A percentile compares a stretch with the other conserved stretches of the same genome.
Evolutionary conservation across 2,329 filamentous ascomycete species (phyloP).

Genomic region (Epichloe amarillans): DNA sequence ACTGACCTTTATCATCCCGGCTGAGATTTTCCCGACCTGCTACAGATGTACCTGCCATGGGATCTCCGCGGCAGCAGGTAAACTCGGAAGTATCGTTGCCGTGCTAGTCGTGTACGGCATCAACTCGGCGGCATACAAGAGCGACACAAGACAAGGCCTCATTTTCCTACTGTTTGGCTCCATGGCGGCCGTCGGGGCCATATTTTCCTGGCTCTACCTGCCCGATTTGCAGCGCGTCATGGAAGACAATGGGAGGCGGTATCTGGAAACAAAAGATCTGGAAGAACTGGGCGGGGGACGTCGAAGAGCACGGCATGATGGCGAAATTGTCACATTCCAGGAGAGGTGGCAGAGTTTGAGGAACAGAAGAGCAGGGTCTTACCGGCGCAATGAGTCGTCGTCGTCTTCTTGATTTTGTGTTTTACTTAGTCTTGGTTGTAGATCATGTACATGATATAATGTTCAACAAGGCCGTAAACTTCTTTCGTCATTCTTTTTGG

Average conservation of each 20-base stretch:
- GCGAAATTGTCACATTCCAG: conserved; percentile 29
- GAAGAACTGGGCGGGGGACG: conserved; percentile 39
- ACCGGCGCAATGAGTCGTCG: not conserved
- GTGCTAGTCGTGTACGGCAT: conserved; percentile 37
- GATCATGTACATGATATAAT: not conserved
- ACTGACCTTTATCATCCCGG: conserved; percentile 50
- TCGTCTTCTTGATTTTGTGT: not conserved
- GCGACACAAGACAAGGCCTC: conserved; percentile 30
- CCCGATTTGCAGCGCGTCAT: conserved; percentile 31
- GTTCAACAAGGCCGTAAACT: too few species aligned
- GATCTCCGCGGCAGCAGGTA: conserved; percentile 46
- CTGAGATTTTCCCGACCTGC: conserved; percentile 50
- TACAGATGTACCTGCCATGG: conserved; percentile 51
- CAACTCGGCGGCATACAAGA: conserved; percentile 29
- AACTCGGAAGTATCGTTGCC: conserved; percentile 41
- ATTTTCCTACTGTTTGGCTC: conserved; percentile 38
- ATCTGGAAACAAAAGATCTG: conserved; percentile 32
- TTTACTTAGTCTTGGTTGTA: too few species aligned
- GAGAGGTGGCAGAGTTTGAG: conserved; percentile 29
- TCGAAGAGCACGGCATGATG: conserved; percentile 28
- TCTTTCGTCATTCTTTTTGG: too few species aligned
- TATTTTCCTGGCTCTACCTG: conserved; percentile 39
- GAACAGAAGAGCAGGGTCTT: conserved; percentile 15
- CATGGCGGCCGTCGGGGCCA: conserved; percentile 33
- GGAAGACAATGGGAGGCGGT: conserved; percentile 21